Evolutionary conservation across 108 stramenopile species (phyloP).

Genomic region (Cyclostephanos tholiformis): DNA sequence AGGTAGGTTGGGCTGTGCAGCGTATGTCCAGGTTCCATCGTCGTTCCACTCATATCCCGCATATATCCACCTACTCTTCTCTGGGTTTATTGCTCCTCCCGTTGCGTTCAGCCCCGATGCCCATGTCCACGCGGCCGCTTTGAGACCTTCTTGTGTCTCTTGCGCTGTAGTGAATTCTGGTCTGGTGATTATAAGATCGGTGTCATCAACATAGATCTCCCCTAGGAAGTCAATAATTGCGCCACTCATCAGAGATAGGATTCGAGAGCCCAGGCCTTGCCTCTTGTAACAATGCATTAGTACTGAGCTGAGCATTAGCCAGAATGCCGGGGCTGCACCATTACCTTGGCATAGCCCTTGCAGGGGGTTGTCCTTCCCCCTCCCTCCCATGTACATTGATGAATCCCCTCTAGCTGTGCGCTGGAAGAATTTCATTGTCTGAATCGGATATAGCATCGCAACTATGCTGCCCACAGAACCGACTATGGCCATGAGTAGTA

Average conservation of each 20-base stretch:
- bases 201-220: not conserved
- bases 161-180: not conserved
- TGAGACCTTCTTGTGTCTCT: not conserved
- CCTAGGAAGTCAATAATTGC: not conserved
- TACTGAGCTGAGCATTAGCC: not conserved
- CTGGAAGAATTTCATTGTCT: slow-evolving; percentile 10
- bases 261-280: not conserved
- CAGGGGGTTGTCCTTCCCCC: not conserved
- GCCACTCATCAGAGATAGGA: not conserved
- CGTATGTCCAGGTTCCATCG: not conserved
- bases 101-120: not conserved
- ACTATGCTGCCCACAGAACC: not conserved
- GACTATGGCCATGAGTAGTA: not conserved
- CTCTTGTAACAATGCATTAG: not conserved
- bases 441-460: not conserved
- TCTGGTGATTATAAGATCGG: not conserved
- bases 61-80: not conserved
- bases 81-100: not conserved
- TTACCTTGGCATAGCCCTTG: slow-evolving; percentile 6
- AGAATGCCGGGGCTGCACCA: not conserved
- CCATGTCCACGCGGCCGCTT: not conserved
- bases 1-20: not conserved
- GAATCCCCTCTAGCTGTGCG: slow-evolving; percentile 4
- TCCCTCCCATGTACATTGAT: not conserved
- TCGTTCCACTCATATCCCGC: not conserved